Conservation (phyloP, 345 rosid genomes). For the Eucalyptus curtisii region DNA sequence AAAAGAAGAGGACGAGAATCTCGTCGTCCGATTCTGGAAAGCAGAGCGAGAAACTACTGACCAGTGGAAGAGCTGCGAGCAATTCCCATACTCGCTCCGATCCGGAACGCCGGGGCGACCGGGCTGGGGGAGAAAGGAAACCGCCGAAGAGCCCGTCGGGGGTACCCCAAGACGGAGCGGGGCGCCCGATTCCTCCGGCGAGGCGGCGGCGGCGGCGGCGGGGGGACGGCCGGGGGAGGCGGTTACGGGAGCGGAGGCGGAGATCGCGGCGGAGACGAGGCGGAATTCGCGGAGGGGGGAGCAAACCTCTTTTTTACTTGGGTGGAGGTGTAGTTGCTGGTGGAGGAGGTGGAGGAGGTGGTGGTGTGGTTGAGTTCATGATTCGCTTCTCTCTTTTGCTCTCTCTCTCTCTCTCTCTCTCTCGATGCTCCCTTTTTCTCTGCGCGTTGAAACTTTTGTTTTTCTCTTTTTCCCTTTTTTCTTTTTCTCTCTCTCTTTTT, state of each 20-base stretch:
- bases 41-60: neutral
- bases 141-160: neutral
- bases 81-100: neutral
- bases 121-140: neutral
- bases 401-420: neutral
- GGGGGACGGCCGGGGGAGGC: neutral
- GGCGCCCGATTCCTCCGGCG: neutral
- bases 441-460: neutral
- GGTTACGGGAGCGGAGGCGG: neutral
- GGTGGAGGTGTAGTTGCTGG: neutral
- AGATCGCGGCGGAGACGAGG: neutral
- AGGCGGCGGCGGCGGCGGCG: neutral
- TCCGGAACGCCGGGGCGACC: neutral
- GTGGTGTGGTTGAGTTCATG: neutral
- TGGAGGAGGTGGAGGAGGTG: neutral
- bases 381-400: neutral
- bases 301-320: neutral
- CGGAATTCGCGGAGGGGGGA: neutral
- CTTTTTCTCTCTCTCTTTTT: fast-evolving
- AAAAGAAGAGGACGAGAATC: neutral
- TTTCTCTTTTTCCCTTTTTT: neutral
- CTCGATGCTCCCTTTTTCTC: neutral
- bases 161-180: neutral
- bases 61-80: neutral
- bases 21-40: neutral